Evolutionary conservation across 345 rosid species (phyloP).

Genomic region (Salix dunnii): DNA sequence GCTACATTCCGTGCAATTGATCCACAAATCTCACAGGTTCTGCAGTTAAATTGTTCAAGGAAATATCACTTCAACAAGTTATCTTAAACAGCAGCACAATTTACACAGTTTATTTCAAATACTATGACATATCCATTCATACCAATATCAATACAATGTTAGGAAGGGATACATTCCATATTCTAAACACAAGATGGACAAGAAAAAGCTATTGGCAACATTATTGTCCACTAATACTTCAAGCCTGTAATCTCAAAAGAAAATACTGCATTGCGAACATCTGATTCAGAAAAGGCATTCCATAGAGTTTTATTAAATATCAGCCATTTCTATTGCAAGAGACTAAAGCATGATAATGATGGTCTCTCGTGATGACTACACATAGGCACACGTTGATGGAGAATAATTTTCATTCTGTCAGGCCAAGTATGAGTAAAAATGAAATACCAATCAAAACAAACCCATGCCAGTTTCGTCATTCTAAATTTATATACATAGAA

Average conservation of each 20-base stretch:
- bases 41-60: conserved; percentile 23
- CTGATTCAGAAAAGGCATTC: too few relatives aligned
- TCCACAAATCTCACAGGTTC: conserved; percentile 96
- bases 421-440: not conserved
- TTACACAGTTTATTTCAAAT: not conserved
- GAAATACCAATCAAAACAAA: not conserved
- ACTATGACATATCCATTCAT: not conserved
- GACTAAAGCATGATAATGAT: not conserved
- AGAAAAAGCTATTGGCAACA: not conserved
- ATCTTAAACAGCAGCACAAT: not conserved
- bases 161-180: not conserved
- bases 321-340: not conserved
- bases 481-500: not conserved
- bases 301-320: too few relatives aligned
- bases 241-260: not conserved
- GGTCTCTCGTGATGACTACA: not conserved
- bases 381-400: not conserved
- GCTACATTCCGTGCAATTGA: conserved; percentile 65
- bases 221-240: not conserved
- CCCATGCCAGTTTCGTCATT: not conserved
- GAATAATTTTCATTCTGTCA: not conserved
- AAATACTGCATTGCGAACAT: not conserved
- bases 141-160: not conserved
- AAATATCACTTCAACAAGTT: not conserved
- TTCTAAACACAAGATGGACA: not conserved